Evolutionary conservation across 805 yeast genomes (phyloP), one percentile per base, ranked within the genome.

Genomic region (Komagataella ulmi): DNA sequence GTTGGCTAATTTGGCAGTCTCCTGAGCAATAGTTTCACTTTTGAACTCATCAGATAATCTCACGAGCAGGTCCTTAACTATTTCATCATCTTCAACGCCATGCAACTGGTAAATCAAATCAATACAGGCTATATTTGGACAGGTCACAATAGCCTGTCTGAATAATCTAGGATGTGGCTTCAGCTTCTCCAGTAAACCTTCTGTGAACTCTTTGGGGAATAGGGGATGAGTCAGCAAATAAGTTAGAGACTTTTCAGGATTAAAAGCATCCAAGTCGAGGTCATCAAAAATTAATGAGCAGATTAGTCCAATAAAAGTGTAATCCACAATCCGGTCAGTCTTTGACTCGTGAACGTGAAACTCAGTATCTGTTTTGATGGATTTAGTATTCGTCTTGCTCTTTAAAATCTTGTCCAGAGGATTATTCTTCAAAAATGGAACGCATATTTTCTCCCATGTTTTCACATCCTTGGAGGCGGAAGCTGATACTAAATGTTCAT

Each of bases 221-320:
- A 88, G 68, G 17, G 97, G 97, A 68, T 91, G 96, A 2, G 96
- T 85, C 55, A 91, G 71, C 40, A 90, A 71, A 61, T 87, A 90
- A 1, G 84, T 76, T 49, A 88, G 65, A 2, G 88, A 72, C 49
- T 67, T 67, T 58, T 82, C 81, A 50, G 93, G 79, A 43, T 75
- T 58, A 52, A 73, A 71, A 18, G 43, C 46, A 6, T 17, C 58
- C 61, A 12, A 59, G 66, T 54, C 55, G 54, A 45, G 58, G 62
- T 67, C 6, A 76, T 72, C 55, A 74, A 67, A 40, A 62, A 68
- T 24, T 74, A 66, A 49, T 52, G 56, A 55, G 12, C 62, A 70
- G 6, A 80, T 67, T 48, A 66, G 63, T 47, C 65, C 67, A 50
- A 87, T 67, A 54, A 86, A 79, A 24, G 65, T 68, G 23, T 75